phyloP scores from a whole-genome alignment of 2,329 filamentous ascomycete species.

The Gremmenia infestans region DNA sequence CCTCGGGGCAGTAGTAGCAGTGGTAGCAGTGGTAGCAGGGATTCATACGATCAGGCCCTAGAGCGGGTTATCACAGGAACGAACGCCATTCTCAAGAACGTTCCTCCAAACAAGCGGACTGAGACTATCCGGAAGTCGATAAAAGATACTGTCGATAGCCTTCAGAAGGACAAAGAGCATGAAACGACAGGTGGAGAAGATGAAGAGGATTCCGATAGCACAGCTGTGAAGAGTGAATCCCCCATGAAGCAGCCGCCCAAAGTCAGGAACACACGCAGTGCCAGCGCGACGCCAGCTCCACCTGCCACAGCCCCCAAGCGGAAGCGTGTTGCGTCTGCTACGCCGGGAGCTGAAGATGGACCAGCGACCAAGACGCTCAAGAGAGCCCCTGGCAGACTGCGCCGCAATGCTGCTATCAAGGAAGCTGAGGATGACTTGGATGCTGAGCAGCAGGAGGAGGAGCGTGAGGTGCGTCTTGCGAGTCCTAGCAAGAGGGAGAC shows the following conservation, averaged over 20 bases:
- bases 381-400: neutral
- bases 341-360: neutral
- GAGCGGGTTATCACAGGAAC: too few relatives aligned
- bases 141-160: too few relatives aligned
- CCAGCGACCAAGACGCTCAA: neutral
- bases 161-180: too few relatives aligned
- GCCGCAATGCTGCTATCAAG: neutral
- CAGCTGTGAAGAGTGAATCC: neutral
- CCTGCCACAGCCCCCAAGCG: neutral
- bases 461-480: neutral
- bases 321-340: neutral
- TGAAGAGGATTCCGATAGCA: neutral
- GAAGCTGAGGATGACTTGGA: neutral
- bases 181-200: neutral
- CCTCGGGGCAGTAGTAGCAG: too few relatives aligned
- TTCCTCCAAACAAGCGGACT: too few relatives aligned
- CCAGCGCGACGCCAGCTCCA: neutral
- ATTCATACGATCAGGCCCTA: too few relatives aligned
- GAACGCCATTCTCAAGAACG: too few relatives aligned
- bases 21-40: too few relatives aligned
- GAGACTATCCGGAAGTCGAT: too few relatives aligned
- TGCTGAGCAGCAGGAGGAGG: neutral
- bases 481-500: neutral
- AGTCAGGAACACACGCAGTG: neutral
- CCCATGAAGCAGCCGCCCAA: neutral